Evolutionary conservation across 2,329 filamentous ascomycete species (phyloP).

Genomic region (Fusarium transvaalense): DNA sequence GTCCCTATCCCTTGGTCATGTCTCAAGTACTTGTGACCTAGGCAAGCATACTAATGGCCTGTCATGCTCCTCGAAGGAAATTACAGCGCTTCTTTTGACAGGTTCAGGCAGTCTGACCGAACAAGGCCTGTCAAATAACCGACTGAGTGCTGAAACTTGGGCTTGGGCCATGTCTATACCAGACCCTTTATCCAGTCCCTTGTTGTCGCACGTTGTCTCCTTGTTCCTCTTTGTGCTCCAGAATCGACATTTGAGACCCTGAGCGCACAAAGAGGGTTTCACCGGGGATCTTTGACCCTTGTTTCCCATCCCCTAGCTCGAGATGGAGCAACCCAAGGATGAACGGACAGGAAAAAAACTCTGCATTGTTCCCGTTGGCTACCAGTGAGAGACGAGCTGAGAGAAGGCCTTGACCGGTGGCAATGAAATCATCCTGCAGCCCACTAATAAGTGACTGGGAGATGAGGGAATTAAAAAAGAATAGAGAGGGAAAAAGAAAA

Average conservation of each 20-base stretch:
- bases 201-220: conserved; percentile 19
- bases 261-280: conserved; percentile 35
- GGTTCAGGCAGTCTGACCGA: conserved; percentile 37
- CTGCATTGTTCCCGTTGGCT: conserved; percentile 26
- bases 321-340: conserved; percentile 12
- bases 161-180: conserved; percentile 16
- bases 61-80: conserved; percentile 35
- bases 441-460: conserved; percentile 22
- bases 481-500: conserved; percentile 10
- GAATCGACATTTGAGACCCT: conserved; percentile 28
- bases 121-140: conserved; percentile 33
- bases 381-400: conserved; percentile 8
- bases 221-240: conserved; percentile 20
- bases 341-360: conserved; percentile 29
- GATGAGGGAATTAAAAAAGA: conserved; percentile 40
- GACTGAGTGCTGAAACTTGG: conserved; percentile 33
- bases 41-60: conserved; percentile 17
- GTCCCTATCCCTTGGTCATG: conserved; percentile 1
- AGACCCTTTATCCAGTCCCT: conserved; percentile 29
- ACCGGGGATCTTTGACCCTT: conserved; percentile 28
- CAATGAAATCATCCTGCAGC: conserved; percentile 35
- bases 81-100: conserved; percentile 42
- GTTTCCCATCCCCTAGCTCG: conserved; percentile 25
- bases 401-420: conserved; percentile 16
- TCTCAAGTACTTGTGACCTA: conserved; percentile 44